Percentiles rank a stretch among this genome's conserved stretches.
Evolutionary conservation across 495 filamentous ascomycete genomes (phyloP).

Genomic region (Tuber indicum): DNA sequence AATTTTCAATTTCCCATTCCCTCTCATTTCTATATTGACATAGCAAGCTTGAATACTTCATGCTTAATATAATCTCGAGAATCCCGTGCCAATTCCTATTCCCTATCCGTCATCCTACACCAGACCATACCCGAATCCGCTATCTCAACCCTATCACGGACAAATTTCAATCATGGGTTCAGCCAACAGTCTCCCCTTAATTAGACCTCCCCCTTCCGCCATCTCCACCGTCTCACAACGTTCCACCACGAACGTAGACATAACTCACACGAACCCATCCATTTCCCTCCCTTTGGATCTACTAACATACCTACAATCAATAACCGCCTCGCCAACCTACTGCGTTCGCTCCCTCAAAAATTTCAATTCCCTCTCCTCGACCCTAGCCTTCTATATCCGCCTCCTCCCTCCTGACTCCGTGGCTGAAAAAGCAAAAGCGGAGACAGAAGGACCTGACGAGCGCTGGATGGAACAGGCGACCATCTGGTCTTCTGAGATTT

Average conservation of each 20-base stretch:
- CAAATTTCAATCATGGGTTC: not conserved
- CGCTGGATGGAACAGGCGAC: not conserved
- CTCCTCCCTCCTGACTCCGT: not conserved
- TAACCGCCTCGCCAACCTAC: not conserved
- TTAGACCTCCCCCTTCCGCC: not conserved
- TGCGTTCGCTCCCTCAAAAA: not conserved
- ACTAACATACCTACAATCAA: not conserved
- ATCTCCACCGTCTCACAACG: not conserved
- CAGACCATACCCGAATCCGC: not conserved
- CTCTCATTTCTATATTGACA: not conserved
- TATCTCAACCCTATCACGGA: not conserved
- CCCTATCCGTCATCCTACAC: no score
- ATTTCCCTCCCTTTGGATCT: not conserved
- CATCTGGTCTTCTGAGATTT: not conserved
- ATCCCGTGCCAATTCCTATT: not conserved
- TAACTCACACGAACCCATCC: not conserved
- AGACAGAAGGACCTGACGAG: not conserved
- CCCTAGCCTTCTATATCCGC: not conserved
- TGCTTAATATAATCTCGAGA: not conserved
- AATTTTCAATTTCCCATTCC: not conserved
- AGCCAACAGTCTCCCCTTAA: not conserved
- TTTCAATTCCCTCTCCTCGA: not conserved
- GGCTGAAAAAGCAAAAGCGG: not conserved
- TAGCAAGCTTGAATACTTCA: not conserved
- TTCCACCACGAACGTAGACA: not conserved